Conservation (phyloP, 1,284 basidiomycete genomes). For the Kalmanozyma brasiliensis region DNA sequence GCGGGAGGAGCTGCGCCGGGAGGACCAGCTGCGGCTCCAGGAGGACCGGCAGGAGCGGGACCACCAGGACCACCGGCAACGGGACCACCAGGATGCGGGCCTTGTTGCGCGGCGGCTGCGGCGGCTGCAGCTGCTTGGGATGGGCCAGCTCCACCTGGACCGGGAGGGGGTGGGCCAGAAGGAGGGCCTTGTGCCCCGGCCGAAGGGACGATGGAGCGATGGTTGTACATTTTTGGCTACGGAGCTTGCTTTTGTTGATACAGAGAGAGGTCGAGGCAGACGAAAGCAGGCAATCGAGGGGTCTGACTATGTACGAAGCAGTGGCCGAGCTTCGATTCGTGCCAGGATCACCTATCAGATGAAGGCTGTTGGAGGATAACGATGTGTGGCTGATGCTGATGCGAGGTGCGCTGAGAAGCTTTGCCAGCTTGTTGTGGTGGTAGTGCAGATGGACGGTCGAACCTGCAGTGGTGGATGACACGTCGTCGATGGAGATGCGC, state of each 20-base stretch:
- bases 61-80: constrained; percentile 39
- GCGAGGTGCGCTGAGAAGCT: no score
- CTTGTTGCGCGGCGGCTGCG: constrained; percentile 33
- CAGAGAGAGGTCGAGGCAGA: constrained; percentile 6
- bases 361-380: no score
- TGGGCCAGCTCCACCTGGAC: constrained; percentile 39
- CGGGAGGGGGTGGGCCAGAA: constrained; percentile 39
- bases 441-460: no score
- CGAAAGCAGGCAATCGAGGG: no score
- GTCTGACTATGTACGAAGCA: no score
- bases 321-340: no score
- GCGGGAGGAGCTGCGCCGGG: constrained; percentile 38
- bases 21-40: constrained; percentile 38
- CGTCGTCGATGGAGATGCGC: constrained; percentile 1
- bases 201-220: constrained; percentile 46
- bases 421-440: no score
- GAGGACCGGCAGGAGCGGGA: constrained; percentile 31
- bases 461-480: constrained; percentile 14
- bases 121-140: constrained; percentile 43
- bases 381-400: no score
- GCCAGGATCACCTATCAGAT: no score
- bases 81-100: constrained; percentile 41
- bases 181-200: constrained; percentile 41
- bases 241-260: constrained; percentile 2
- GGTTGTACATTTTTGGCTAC: constrained; percentile 43